Evolutionary conservation across 768 basidiomycete species (phyloP).

Genomic region (Dioszegia crocea): DNA sequence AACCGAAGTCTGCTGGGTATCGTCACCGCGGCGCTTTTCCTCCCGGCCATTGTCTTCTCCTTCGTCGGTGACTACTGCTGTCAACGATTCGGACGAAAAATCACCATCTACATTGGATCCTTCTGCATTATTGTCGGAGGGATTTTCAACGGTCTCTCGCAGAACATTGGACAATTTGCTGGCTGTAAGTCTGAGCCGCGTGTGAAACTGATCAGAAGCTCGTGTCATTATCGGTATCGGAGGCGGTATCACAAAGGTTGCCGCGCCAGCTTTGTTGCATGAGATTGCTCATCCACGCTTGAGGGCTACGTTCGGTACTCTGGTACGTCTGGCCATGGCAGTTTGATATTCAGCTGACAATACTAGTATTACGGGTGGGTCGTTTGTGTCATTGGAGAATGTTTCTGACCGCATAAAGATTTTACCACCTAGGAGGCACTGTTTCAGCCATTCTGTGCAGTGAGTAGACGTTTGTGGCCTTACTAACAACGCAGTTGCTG

Average conservation of each 20-base stretch:
- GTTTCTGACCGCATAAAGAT: conserved; percentile 3
- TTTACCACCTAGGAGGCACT: conserved; percentile 17
- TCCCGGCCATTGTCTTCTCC: conserved; percentile 23
- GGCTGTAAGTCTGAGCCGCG: not conserved
- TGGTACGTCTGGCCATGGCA: not conserved
- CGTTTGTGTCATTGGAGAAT: too few relatives aligned
- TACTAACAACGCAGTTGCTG: conserved; percentile 5
- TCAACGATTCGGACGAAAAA: conserved; percentile 16
- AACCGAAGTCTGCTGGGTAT: conserved; percentile 16
- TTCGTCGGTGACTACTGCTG: conserved; percentile 6
- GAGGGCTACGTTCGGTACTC: conserved; percentile 15
- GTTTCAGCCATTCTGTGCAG: conserved; percentile 17
- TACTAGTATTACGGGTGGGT: conserved; percentile 5
- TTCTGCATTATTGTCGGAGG: conserved; percentile 23
- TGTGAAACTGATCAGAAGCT: conserved; percentile 1
- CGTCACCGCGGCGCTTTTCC: conserved; percentile 23
- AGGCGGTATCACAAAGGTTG: conserved; percentile 21
- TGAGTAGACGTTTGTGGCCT: conserved; percentile 1
- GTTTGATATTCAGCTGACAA: not conserved
- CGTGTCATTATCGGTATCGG: conserved; percentile 24
- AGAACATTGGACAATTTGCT: conserved; percentile 9
- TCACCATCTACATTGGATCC: conserved; percentile 17
- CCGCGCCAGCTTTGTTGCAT: conserved; percentile 20
- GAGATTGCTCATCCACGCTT: conserved; percentile 31
- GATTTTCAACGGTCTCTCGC: conserved; percentile 6